Evolutionary conservation across 2,329 filamentous ascomycete species (phyloP).

Genomic region (Trichoderma hamatum): DNA sequence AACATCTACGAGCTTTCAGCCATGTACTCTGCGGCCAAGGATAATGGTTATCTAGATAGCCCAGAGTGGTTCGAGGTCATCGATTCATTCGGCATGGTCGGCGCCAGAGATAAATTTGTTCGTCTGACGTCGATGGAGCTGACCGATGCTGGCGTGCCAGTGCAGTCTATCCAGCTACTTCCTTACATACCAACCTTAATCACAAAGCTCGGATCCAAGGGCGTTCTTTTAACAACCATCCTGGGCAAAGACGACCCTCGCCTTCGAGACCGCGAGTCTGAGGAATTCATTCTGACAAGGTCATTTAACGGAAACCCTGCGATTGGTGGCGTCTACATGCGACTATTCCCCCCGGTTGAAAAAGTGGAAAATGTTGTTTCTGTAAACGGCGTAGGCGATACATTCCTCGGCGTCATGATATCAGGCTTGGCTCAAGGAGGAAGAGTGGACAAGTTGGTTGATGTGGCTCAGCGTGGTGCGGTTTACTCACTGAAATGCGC

Average conservation of each 20-base stretch:
- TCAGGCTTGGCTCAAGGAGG: slow-evolving; percentile 70
- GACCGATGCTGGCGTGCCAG: slow-evolving; percentile 79
- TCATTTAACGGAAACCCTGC: slow-evolving; percentile 54
- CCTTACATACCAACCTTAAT: slow-evolving; percentile 85
- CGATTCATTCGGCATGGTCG: slow-evolving; percentile 75
- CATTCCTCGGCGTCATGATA: slow-evolving; percentile 83
- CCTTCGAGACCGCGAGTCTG: slow-evolving; percentile 62
- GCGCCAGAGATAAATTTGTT: slow-evolving; percentile 73
- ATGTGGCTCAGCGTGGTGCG: slow-evolving; percentile 79
- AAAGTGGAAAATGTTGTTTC: slow-evolving; percentile 74
- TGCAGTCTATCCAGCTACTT: slow-evolving; percentile 80
- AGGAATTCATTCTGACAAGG: slow-evolving; percentile 72
- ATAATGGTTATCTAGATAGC: slow-evolving; percentile 68
- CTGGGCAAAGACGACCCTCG: slow-evolving; percentile 69
- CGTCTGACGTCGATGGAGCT: slow-evolving; percentile 67
- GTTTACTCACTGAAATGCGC: slow-evolving; percentile 74
- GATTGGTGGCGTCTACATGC: slow-evolving; percentile 82
- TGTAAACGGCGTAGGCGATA: slow-evolving; percentile 94
- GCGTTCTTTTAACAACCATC: slow-evolving; percentile 75
- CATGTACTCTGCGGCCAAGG: slow-evolving; percentile 73
- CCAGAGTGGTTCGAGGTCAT: slow-evolving; percentile 78
- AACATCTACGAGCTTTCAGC: slow-evolving; percentile 80
- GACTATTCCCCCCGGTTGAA: slow-evolving; percentile 67
- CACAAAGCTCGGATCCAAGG: slow-evolving; percentile 77
- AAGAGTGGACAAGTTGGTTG: slow-evolving; percentile 64